phyloP scores from a whole-genome alignment of 306 rosid genomes.

The Senna tora region DNA sequence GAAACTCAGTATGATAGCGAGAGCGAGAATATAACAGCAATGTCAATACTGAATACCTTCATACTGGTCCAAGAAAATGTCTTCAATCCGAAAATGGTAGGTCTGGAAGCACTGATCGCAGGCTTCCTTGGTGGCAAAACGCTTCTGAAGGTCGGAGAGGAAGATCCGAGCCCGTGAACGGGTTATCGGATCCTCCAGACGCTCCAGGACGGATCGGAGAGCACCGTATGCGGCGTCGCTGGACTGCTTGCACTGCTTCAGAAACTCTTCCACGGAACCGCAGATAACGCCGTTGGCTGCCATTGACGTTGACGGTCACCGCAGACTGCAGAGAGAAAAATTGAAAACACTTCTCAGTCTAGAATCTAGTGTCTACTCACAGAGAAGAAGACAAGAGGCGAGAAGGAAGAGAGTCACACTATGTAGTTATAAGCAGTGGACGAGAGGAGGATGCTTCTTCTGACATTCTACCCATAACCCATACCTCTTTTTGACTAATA shows the following conservation, averaged over 20 bases:
- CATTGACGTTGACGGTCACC: too few species aligned
- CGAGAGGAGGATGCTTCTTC: too few species aligned
- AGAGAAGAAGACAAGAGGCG: too few species aligned
- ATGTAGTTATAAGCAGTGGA: too few species aligned
- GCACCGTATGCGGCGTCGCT: constrained; percentile 89
- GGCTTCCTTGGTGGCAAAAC: constrained; percentile 65
- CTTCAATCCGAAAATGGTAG: constrained; percentile 86
- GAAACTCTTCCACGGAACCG: constrained; percentile 66
- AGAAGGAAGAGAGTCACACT: too few species aligned
- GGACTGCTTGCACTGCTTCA: constrained; percentile 65
- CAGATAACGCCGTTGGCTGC: neutral
- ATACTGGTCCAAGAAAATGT: constrained; percentile 69
- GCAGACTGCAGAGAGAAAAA: too few species aligned
- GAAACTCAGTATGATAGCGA: neutral
- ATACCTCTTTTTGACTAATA: too few species aligned
- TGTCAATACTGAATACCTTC: constrained; percentile 57
- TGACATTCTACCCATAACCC: too few species aligned
- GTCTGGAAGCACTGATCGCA: constrained; percentile 66
- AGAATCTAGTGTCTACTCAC: too few species aligned
- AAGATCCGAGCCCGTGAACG: constrained; percentile 81
- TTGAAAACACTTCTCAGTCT: too few species aligned
- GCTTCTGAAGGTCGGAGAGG: constrained; percentile 71
- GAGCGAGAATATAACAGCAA: neutral
- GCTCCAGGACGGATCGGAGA: constrained; percentile 66
- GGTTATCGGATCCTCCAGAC: constrained; percentile 75